A percentile compares a stretch with the other conserved stretches of the same genome.
Conservation (phyloP, 257 asterid species). For the Ilex asprella region DNA sequence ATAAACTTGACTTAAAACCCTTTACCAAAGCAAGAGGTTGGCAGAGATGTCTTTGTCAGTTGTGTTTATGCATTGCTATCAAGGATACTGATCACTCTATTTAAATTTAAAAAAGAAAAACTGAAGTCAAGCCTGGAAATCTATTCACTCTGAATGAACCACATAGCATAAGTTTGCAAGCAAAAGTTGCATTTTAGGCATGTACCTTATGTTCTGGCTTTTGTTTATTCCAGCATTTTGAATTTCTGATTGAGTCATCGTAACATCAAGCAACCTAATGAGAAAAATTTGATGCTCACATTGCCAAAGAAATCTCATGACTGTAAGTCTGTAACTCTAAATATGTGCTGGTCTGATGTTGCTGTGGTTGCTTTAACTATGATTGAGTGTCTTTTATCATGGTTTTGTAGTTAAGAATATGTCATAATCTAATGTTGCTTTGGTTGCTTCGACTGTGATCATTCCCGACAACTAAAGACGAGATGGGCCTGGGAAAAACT, state of each 20-base stretch:
- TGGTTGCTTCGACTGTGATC: constrained; percentile 23
- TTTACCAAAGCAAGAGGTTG: not conserved
- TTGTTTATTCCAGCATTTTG: not conserved
- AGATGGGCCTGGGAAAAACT: constrained; percentile 98
- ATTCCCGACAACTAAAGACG: constrained; percentile 49
- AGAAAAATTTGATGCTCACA: not conserved
- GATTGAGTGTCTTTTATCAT: constrained; percentile 3
- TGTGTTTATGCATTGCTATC: not conserved
- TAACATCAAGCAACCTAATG: not conserved
- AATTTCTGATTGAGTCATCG: not conserved
- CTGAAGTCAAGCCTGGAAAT: not conserved
- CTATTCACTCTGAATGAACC: not conserved
- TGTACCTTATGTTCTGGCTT: not conserved
- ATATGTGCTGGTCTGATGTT: no score
- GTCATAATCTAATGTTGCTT: constrained; percentile 9
- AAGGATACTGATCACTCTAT: not conserved
- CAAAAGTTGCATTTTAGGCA: not conserved
- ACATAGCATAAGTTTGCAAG: not conserved
- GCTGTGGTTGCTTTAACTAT: constrained; percentile 4
- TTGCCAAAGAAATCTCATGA: not conserved
- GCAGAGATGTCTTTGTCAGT: not conserved
- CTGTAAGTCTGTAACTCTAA: no score
- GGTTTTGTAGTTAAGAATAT: constrained; percentile 19
- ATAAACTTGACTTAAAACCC: no score
- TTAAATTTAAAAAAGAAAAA: not conserved